Conservation (phyloP, 2,329 filamentous ascomycete species). For the Aspergillus quadricinctus region DNA sequence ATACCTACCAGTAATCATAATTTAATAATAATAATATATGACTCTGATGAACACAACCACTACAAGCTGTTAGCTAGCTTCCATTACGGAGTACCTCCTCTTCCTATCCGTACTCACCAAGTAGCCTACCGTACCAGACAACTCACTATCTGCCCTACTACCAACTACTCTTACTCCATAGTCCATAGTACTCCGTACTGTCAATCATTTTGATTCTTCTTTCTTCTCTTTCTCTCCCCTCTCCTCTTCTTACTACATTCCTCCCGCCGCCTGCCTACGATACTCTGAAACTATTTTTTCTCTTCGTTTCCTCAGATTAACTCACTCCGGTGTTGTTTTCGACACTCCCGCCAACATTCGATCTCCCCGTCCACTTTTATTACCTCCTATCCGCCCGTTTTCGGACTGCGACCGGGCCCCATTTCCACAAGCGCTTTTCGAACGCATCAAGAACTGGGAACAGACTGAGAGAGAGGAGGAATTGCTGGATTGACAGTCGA, state of each 20-base stretch:
- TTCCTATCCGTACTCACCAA: not conserved
- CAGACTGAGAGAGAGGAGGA: not conserved
- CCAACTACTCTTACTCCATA: not conserved
- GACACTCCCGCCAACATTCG: not conserved
- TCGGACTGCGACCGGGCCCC: conserved; percentile 9
- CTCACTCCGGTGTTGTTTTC: conserved; percentile 7
- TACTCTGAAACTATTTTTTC: conserved; percentile 1
- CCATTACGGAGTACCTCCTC: not conserved
- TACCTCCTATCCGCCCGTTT: conserved; percentile 12
- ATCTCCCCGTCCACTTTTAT: not conserved
- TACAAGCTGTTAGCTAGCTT: not conserved
- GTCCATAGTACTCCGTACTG: not conserved
- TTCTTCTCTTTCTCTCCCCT: not conserved
- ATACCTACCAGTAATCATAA: too few species aligned
- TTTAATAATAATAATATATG: not conserved
- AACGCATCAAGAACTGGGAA: not conserved
- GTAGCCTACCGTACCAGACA: not conserved
- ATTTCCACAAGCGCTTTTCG: conserved; percentile 6
- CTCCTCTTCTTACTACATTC: not conserved
- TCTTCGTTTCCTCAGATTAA: conserved; percentile 6
- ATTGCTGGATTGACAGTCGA: not conserved
- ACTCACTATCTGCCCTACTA: not conserved
- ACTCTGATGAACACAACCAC: not conserved
- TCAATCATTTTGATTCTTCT: not conserved
- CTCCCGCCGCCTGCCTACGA: not conserved